Percentiles rank a stretch among this genome's conserved stretches.
Evolutionary conservation across 192 early-diverging fungal genomes (phyloP).

Genomic region (Gamsiella multidivaricata): DNA sequence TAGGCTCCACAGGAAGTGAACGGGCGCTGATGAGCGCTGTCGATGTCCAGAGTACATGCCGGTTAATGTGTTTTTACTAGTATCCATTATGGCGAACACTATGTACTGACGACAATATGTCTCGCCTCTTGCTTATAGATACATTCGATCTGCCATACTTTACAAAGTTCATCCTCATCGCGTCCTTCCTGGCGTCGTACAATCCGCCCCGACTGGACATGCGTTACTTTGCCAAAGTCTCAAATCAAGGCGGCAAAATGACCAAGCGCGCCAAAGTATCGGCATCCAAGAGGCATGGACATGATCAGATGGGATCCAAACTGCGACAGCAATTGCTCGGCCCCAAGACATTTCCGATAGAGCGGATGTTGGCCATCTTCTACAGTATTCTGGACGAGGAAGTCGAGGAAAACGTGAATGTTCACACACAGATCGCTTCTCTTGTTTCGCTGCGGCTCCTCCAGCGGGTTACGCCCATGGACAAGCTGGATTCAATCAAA

Average conservation of each 20-base stretch:
- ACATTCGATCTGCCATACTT: conserved; percentile 86
- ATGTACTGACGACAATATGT: too few species aligned
- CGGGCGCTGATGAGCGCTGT: conserved; percentile 36
- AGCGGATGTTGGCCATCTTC: conserved; percentile 97
- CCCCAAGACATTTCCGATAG: conserved; percentile 93
- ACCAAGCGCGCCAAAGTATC: conserved; percentile 57
- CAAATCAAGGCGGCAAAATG: conserved; percentile 56
- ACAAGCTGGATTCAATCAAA: conserved; percentile 84
- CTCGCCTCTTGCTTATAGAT: conserved; percentile 25
- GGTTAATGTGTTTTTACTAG: too few species aligned
- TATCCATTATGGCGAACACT: too few species aligned
- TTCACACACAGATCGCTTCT: conserved; percentile 85
- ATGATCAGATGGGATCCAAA: conserved; percentile 46
- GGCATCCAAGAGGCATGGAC: conserved; percentile 44
- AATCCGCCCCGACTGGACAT: conserved; percentile 90
- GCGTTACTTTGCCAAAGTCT: conserved; percentile 82
- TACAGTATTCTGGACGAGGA: conserved; percentile 84
- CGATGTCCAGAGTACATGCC: conserved; percentile 38
- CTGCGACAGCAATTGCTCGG: conserved; percentile 89
- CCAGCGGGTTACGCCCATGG: conserved; percentile 73
- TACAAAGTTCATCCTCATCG: conserved; percentile 90
- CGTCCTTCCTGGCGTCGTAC: conserved; percentile 92
- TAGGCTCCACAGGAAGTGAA: conserved; percentile 24
- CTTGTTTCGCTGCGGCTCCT: conserved; percentile 83
- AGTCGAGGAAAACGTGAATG: conserved; percentile 79